Evolutionary conservation across 768 basidiomycete species (phyloP).

Genomic region (Macrolepiota fuliginosa): DNA sequence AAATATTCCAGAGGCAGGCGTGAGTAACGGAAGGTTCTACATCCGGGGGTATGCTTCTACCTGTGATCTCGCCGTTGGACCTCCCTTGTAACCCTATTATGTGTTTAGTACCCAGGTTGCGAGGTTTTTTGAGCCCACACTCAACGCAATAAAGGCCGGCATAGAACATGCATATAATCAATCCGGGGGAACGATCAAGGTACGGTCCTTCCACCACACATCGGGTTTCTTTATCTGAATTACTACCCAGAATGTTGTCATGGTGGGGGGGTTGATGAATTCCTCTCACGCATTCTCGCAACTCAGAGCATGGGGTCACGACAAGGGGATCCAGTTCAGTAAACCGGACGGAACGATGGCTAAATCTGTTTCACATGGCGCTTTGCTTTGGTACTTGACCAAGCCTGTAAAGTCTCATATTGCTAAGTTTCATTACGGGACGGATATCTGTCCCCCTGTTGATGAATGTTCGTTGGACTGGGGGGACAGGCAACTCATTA

Average conservation of each 20-base stretch:
- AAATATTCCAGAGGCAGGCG: neutral
- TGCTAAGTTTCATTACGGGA: neutral
- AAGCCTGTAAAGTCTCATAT: neutral
- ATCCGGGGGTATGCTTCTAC: neutral
- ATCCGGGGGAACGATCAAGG: neutral
- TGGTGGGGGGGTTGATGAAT: neutral
- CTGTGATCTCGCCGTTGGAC: neutral
- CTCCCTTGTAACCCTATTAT: neutral
- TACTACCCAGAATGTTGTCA: neutral
- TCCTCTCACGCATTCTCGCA: neutral
- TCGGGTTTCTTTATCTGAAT: neutral
- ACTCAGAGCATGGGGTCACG: neutral
- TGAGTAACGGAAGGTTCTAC: neutral
- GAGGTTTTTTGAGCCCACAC: neutral
- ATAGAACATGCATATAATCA: neutral
- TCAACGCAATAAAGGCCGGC: neutral
- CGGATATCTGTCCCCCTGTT: neutral
- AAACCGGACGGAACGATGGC: neutral
- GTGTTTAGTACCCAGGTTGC: neutral
- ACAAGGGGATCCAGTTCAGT: neutral
- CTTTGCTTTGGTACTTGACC: neutral
- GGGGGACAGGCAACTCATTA: neutral
- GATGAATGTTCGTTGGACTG: neutral
- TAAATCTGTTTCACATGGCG: neutral
- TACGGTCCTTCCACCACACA: neutral